Base-by-base conservation (phyloP, 805 yeast species). In the Candida sakaeoensis region DNA sequence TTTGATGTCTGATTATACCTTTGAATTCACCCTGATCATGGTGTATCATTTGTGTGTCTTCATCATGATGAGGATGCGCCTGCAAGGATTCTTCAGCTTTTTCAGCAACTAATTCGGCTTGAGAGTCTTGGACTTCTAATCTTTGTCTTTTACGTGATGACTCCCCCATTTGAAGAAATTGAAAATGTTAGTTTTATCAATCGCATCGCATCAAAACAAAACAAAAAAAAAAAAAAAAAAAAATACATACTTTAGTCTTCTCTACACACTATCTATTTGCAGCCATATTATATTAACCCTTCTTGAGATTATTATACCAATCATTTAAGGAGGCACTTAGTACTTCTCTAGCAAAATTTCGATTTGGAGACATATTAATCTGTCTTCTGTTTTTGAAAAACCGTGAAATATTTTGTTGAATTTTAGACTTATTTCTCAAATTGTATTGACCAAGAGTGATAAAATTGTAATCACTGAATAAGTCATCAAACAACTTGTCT, bases 11-110 rank as follows among this genome's bases (percentile, higher is more conserved):
- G 19, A 58, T 58, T 22, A 79, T 53, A 0, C 71, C 70, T 23
- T 61, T 54, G 50, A 84, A 83, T 51, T 80, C 87, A 25, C 86
- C 88, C 17, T 69, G 79, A 56, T 82, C 82, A 54, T 82, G 86
- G 43, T 72, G 75, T 19, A 70, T 65, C 41, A 78, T 50, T 1
- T 61, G 54, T 26, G 58, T 65, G 8, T 51, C 52, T 1, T 54
- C 61, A 1, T 44, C 42, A 4, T 65, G 63, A 42, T 66, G 76
- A 2, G 82, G 81, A 51, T 79, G 80, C 33, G 50, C 55, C 43
- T 51, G 62, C 31, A 74, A 56, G 45, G 72, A 68, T 38, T 68
- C 75, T 54, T 82, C 87, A 3, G 86, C 85, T 16, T 69, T 68
- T 55, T 81, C 88, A 4, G 87, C 87, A 13, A 81, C 80, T 16